These are phyloP conservation scores for Alternaria novae-zelandiae DNA, from an alignment of 2,329 filamentous ascomycete genomes.

Conservation along the genomic window DNA sequence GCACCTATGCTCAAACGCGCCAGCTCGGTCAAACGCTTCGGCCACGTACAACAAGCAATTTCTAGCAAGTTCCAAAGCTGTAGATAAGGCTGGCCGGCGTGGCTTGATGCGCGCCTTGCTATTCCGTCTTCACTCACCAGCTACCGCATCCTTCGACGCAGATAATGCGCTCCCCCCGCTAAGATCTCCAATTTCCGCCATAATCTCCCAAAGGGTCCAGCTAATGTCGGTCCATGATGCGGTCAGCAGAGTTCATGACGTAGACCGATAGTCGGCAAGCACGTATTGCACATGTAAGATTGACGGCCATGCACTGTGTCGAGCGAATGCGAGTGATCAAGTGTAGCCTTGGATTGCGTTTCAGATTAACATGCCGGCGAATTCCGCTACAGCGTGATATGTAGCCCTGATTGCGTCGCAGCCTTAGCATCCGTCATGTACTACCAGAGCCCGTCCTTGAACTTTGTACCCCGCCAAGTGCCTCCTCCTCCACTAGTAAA, in stretches of 20 bases:
- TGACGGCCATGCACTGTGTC: background rate
- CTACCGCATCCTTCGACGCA: background rate
- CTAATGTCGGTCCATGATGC: conserved; percentile 5
- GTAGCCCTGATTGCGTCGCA: conserved; percentile 1
- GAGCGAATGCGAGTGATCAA: background rate
- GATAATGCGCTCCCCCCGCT: conserved; percentile 3
- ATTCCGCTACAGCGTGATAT: background rate
- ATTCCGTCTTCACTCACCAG: background rate
- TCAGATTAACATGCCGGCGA: conserved; percentile 4
- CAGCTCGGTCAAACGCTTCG: background rate
- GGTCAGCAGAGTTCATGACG: conserved; percentile 9
- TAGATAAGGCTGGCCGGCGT: background rate
- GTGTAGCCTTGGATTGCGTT: background rate
- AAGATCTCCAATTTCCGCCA: conserved; percentile 7
- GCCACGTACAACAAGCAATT: background rate
- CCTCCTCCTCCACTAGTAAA: conserved; percentile 7
- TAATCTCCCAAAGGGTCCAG: conserved; percentile 1
- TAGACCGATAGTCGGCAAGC: conserved; percentile 1
- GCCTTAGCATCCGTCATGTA: background rate
- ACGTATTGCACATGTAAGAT: background rate
- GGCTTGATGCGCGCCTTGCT: background rate
- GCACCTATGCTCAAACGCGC: background rate
- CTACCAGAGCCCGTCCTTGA: background rate
- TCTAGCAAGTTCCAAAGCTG: background rate
- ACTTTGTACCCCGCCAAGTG: conserved; percentile 11